Percentiles rank a stretch among this genome's conserved stretches.
Conservation (phyloP, 1,284 basidiomycete genomes). For the Cutaneotrichosporon sp. region DNA sequence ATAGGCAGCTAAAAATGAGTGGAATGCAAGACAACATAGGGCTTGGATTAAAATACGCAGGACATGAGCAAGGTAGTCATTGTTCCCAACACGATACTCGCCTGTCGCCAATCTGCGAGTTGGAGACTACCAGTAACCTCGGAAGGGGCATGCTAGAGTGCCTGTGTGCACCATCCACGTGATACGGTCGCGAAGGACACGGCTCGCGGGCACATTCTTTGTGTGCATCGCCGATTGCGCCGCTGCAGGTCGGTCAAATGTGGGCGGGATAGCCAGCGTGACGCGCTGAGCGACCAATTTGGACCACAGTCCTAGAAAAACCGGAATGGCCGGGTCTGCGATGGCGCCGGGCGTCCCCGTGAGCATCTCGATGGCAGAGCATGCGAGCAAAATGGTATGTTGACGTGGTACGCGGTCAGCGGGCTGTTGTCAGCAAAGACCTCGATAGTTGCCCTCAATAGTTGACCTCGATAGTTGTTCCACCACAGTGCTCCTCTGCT, state of each 20-base stretch:
- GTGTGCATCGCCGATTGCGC: background rate
- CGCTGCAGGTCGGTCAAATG: background rate
- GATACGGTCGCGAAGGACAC: background rate
- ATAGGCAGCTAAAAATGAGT: too few species aligned
- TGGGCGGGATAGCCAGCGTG: background rate
- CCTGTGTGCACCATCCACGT: background rate
- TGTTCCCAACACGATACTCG: too few species aligned
- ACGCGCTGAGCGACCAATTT: background rate
- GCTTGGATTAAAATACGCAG: too few species aligned
- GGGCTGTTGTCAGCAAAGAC: background rate
- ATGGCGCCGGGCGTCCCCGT: background rate
- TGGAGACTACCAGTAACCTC: conserved; percentile 1
- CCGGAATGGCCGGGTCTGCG: background rate
- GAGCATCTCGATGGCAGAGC: background rate
- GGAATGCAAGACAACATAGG: too few species aligned
- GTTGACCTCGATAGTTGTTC: background rate
- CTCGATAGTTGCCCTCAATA: too few species aligned
- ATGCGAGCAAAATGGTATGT: background rate
- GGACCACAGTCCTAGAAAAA: background rate
- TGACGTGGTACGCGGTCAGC: background rate
- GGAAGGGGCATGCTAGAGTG: background rate
- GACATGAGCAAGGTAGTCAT: too few species aligned
- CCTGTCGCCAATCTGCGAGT: too few species aligned
- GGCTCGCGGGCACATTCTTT: background rate
- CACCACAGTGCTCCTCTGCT: background rate